phyloP scores from a whole-genome alignment of 768 basidiomycete genomes.

The Inosperma sp. region DNA sequence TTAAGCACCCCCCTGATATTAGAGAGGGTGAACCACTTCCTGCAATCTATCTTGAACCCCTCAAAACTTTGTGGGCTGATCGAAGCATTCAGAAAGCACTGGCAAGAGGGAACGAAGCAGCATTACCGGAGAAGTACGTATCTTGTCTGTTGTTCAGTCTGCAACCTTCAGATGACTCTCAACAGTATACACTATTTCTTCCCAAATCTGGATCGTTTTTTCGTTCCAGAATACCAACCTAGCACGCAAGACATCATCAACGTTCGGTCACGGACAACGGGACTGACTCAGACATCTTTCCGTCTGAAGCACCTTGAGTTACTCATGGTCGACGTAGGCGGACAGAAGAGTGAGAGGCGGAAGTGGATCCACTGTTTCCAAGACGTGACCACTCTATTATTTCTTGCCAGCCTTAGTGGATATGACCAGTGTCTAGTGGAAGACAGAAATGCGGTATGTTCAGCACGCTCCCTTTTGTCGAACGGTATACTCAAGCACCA shows the following conservation, averaged over 20 bases:
- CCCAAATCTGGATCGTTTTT: slow-evolving; percentile 72
- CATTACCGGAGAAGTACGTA: slow-evolving; percentile 81
- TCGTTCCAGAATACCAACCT: slow-evolving; percentile 66
- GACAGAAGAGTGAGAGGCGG: slow-evolving; percentile 88
- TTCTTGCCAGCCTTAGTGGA: slow-evolving; percentile 86
- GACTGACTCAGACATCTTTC: slow-evolving; percentile 87
- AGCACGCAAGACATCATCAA: slow-evolving; percentile 86
- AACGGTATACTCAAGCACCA: slow-evolving; percentile 8
- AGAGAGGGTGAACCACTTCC: slow-evolving; percentile 82
- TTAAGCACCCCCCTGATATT: slow-evolving; percentile 68
- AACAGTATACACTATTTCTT: slow-evolving; percentile 72
- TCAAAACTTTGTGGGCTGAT: slow-evolving; percentile 75
- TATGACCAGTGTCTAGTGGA: slow-evolving; percentile 95
- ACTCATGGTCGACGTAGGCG: slow-evolving; percentile 92
- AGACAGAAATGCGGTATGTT: slow-evolving; percentile 85
- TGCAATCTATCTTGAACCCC: slow-evolving; percentile 54
- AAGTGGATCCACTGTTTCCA: slow-evolving; percentile 97
- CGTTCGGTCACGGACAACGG: slow-evolving; percentile 82
- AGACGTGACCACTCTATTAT: slow-evolving; percentile 90
- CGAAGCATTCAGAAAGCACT: slow-evolving; percentile 70
- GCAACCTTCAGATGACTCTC: not conserved
- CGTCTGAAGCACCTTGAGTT: slow-evolving; percentile 72
- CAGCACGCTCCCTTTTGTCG: slow-evolving; percentile 31
- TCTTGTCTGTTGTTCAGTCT: slow-evolving; percentile 6
- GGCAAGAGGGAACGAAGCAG: slow-evolving; percentile 82